Percentiles rank a stretch among this genome's conserved stretches.
phyloP scores from a whole-genome alignment of 768 basidiomycete species.

The Mrakia blollopis region DNA sequence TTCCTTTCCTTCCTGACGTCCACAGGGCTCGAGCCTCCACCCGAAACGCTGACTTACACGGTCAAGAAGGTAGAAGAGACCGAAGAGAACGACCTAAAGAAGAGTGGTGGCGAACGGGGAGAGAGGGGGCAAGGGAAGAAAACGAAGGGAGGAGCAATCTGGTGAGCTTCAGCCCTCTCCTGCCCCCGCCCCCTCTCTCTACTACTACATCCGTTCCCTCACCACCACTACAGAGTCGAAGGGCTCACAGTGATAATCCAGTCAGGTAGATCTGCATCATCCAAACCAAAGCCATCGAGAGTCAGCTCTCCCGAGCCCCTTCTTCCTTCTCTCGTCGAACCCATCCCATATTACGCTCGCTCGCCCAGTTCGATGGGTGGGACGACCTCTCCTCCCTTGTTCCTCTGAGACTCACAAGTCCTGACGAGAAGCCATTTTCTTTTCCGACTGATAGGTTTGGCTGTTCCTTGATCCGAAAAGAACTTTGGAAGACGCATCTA shows the following conservation, averaged over 20 bases:
- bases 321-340: background rate
- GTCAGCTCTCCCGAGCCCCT: too few species aligned
- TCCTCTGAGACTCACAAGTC: background rate
- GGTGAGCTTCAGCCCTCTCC: background rate
- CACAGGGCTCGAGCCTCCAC: background rate
- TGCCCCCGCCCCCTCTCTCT: background rate
- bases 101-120: too few species aligned
- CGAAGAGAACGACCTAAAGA: background rate
- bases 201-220: background rate
- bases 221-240: background rate
- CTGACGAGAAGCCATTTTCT: background rate
- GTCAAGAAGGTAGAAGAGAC: constrained; percentile 18
- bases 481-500: background rate
- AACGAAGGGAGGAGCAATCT: background rate
- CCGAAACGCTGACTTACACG: background rate
- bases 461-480: background rate
- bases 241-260: constrained; percentile 3
- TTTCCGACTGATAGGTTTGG: background rate
- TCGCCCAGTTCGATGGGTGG: too few species aligned
- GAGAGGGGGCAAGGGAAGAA: background rate
- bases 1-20: background rate
- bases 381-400: too few species aligned
- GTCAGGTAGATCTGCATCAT: background rate
- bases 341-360: background rate
- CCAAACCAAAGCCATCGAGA: background rate